Evolutionary conservation across 148 eudicot species (phyloP).

Genomic region (Rhododendron griersonianum): DNA sequence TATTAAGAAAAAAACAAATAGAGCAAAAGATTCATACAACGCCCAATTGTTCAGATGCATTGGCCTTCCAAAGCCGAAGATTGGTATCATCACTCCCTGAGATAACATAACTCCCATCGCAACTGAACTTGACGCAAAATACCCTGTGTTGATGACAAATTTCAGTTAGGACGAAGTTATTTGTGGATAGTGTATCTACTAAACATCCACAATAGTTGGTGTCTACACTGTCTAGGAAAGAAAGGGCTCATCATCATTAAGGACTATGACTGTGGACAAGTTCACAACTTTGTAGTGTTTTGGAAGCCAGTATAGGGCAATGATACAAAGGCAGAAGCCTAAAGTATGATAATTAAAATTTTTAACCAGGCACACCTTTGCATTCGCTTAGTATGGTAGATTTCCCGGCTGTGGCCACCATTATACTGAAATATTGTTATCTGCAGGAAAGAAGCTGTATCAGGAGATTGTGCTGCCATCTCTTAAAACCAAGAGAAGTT

Average conservation of each 20-base stretch:
- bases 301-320: slow-evolving; percentile 2
- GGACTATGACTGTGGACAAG: not conserved
- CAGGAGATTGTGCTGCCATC: not conserved
- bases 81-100: slow-evolving; percentile 98
- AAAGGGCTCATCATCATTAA: not conserved
- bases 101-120: slow-evolving; percentile 77
- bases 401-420: slow-evolving; percentile 94
- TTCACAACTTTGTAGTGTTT: not conserved
- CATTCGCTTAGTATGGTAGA: slow-evolving; percentile 98
- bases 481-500: not conserved
- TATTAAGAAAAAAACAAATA: not conserved
- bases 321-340: not conserved
- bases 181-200: not conserved
- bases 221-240: not conserved
- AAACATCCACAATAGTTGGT: not conserved
- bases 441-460: slow-evolving; percentile 33
- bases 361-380: slow-evolving; percentile 54
- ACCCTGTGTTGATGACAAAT: slow-evolving; percentile 31
- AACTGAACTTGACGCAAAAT: slow-evolving; percentile 77
- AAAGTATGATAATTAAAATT: not conserved
- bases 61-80: slow-evolving; percentile 96
- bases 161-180: slow-evolving; percentile 1
- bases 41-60: slow-evolving; percentile 95
- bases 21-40: slow-evolving; percentile 54
- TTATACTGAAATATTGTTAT: slow-evolving; percentile 77